Evolutionary conservation across 176 grass and related monocot genomes (phyloP).

Genomic region (Ensete glaucum): DNA sequence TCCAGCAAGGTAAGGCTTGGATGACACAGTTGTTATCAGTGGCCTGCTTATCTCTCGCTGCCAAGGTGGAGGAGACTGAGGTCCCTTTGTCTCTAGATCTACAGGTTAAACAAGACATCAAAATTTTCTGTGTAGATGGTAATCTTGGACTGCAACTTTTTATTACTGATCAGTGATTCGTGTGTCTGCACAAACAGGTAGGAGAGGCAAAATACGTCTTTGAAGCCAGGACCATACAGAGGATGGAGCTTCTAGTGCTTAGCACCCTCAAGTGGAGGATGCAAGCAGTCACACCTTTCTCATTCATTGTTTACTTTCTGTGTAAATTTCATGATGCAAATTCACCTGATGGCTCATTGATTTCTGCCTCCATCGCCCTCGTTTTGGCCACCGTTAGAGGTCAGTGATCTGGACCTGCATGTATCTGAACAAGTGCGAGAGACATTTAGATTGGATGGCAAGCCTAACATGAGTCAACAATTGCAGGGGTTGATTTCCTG

Average conservation of each 20-base stretch:
- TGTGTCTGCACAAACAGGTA: conserved; percentile 29
- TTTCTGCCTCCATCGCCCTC: conserved; percentile 30
- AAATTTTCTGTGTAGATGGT: background rate
- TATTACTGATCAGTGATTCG: conserved; percentile 10
- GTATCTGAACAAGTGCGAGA: background rate
- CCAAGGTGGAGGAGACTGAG: conserved; percentile 74
- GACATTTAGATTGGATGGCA: background rate
- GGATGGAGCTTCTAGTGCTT: conserved; percentile 62
- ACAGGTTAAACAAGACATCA: conserved; percentile 42
- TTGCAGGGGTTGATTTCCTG: conserved; percentile 56
- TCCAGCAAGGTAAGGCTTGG: conserved; percentile 54
- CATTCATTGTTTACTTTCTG: conserved; percentile 54
- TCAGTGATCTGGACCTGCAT: conserved; percentile 17
- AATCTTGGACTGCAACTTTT: background rate
- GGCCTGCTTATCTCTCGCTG: conserved; percentile 65
- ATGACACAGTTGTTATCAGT: conserved; percentile 64
- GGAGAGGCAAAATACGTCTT: conserved; percentile 26
- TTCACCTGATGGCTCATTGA: conserved; percentile 22
- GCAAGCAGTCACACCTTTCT: conserved; percentile 59
- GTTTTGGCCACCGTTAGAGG: conserved; percentile 60
- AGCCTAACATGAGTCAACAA: conserved; percentile 13
- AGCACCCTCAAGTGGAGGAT: conserved; percentile 55
- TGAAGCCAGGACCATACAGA: conserved; percentile 45
- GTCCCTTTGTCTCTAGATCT: conserved; percentile 48
- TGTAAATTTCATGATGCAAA: conserved; percentile 35